Evolutionary conservation across 179 eudicot genomes (phyloP).

Genomic region (Drosera spatulata): DNA sequence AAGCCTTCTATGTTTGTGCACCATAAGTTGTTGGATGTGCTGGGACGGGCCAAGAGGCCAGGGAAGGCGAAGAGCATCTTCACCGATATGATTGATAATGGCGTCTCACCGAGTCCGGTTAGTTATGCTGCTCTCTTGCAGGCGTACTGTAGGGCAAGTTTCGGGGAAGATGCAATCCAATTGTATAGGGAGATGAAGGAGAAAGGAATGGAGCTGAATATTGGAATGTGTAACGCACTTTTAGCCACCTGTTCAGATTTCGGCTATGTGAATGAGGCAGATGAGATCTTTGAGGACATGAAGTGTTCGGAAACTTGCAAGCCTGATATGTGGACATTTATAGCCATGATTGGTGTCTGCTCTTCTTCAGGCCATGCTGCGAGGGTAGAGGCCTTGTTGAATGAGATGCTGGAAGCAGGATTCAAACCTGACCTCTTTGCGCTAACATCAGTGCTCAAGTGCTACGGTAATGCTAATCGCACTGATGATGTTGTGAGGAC

Average conservation of each 20-base stretch:
- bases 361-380: conserved; percentile 68
- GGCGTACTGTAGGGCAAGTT: conserved; percentile 66
- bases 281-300: conserved; percentile 61
- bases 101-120: conserved; percentile 55
- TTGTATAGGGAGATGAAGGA: conserved; percentile 68
- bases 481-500: conserved; percentile 71
- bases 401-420: conserved; percentile 72
- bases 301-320: conserved; percentile 38
- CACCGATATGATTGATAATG: conserved; percentile 44
- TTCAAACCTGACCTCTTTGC: conserved; percentile 65
- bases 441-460: conserved; percentile 70
- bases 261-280: conserved; percentile 65
- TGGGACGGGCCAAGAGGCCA: conserved; percentile 95
- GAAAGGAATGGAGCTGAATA: conserved; percentile 52
- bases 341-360: conserved; percentile 62
- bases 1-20: conserved; percentile 49
- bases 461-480: conserved; percentile 82
- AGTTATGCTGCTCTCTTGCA: conserved; percentile 75
- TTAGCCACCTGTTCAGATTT: conserved; percentile 82
- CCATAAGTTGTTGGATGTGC: conserved; percentile 63
- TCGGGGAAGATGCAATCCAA: conserved; percentile 66
- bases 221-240: conserved; percentile 58
- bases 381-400: conserved; percentile 54
- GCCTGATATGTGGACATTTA: conserved; percentile 80
- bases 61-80: conserved; percentile 76